Evolutionary conservation across 306 rosid genomes (phyloP).

Genomic region (Inga oerstediana): DNA sequence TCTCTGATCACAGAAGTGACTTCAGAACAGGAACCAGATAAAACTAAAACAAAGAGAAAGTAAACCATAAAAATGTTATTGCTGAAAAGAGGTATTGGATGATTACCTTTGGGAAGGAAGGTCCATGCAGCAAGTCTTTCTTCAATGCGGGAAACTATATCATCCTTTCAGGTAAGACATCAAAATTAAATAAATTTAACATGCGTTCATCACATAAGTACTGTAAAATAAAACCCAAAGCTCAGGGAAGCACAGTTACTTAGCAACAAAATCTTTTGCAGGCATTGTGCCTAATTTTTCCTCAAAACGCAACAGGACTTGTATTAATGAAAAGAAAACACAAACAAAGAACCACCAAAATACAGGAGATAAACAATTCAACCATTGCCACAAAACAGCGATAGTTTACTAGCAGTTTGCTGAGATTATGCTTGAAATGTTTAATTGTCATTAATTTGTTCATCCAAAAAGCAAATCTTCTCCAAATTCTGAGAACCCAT

Average conservation of each 20-base stretch:
- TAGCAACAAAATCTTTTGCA: background rate
- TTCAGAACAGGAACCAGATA: conserved; percentile 2
- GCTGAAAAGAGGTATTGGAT: background rate
- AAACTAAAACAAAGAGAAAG: background rate
- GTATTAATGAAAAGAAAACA: background rate
- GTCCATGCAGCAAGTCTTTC: conserved; percentile 86
- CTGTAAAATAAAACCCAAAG: background rate
- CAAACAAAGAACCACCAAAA: background rate
- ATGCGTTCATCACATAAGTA: background rate
- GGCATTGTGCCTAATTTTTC: background rate
- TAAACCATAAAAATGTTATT: background rate
- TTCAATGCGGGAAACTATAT: conserved; percentile 64
- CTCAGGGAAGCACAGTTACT: background rate
- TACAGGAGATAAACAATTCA: background rate
- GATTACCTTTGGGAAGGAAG: conserved; percentile 77
- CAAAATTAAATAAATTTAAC: background rate
- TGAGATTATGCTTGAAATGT: background rate
- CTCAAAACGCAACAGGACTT: background rate
- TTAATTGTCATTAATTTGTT: background rate
- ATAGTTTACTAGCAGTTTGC: background rate
- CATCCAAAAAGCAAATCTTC: background rate
- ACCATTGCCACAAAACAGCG: background rate
- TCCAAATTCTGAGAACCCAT: background rate
- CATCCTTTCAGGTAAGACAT: conserved; percentile 60
- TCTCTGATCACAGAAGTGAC: conserved; percentile 53